Percentiles rank a stretch among this genome's conserved stretches.
Evolutionary conservation across 1,284 basidiomycete species (phyloP).

Genomic region (Rhodotorula sp.): DNA sequence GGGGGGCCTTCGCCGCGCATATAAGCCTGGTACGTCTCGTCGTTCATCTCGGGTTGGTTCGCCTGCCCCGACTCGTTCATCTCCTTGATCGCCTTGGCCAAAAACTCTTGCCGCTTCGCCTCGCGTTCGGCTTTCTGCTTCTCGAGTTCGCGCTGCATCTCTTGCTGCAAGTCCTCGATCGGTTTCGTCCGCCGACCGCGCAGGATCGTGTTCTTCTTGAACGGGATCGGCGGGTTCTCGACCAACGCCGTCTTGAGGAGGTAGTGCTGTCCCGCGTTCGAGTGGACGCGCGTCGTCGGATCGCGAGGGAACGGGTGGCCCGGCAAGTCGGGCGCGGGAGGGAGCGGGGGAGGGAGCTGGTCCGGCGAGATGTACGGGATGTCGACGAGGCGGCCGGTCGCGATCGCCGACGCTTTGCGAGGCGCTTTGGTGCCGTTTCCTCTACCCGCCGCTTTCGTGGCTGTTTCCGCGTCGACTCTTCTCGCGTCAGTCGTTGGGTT

Average conservation of each 20-base stretch:
- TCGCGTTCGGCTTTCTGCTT: background rate
- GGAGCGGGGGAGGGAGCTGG: slow-evolving; percentile 1
- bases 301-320: slow-evolving; percentile 15
- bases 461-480: background rate
- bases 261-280: slow-evolving; percentile 11
- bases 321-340: slow-evolving; percentile 3
- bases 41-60: background rate
- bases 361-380: background rate
- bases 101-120: background rate
- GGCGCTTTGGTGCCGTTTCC: background rate
- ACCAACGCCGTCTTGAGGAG: slow-evolving; percentile 26
- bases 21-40: background rate
- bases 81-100: background rate
- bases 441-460: background rate
- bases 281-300: background rate
- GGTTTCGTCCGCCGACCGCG: slow-evolving; percentile 28
- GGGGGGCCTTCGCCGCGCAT: no score
- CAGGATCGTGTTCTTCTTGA: slow-evolving; percentile 27
- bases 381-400: slow-evolving; percentile 1
- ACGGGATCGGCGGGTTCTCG: slow-evolving; percentile 29
- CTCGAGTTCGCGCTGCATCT: slow-evolving; percentile 4
- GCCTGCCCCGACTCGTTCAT: background rate
- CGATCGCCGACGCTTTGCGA: background rate
- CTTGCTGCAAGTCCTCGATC: background rate
- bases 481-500: background rate